These are phyloP conservation scores for Talinum fruticosum DNA, from an alignment of 148 eudicot genomes.

Conservation along the genomic window DNA sequence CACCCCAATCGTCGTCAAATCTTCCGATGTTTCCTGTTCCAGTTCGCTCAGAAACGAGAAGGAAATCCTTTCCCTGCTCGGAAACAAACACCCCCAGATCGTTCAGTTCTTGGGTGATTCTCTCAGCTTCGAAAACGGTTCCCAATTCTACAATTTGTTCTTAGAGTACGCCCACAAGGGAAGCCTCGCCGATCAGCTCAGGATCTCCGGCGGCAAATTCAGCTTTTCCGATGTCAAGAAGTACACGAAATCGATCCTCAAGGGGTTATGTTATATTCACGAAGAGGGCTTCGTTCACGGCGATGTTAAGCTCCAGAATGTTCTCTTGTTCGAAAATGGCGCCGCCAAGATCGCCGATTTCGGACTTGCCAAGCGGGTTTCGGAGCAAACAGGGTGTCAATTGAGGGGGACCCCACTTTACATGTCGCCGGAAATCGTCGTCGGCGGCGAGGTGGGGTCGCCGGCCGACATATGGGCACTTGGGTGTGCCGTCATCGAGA, in stretches of 20 bases:
- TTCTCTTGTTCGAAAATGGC: constrained; percentile 42
- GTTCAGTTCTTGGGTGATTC: constrained; percentile 52
- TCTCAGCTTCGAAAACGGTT: constrained; percentile 40
- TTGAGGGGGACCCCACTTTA: constrained; percentile 80
- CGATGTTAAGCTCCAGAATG: constrained; percentile 69
- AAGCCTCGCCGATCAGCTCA: constrained; percentile 40
- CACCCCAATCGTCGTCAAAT: constrained; percentile 58
- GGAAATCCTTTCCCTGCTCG: constrained; percentile 40
- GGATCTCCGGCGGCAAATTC: constrained; percentile 22
- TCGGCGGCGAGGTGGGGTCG: constrained; percentile 40
- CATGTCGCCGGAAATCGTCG: constrained; percentile 85
- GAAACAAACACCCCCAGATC: constrained; percentile 35
- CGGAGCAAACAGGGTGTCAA: constrained; percentile 25
- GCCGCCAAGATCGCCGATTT: constrained; percentile 66
- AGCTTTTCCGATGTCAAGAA: constrained; percentile 36
- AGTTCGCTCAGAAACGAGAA: constrained; percentile 50
- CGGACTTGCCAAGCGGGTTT: constrained; percentile 57
- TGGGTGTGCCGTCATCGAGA: constrained; percentile 78
- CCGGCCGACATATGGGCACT: constrained; percentile 87
- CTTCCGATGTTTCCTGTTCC: constrained; percentile 39
- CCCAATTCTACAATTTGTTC: constrained; percentile 50
- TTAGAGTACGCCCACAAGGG: constrained; percentile 74
- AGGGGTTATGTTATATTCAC: constrained; percentile 56
- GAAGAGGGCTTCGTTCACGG: constrained; percentile 64
- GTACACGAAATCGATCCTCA: constrained; percentile 44